Evolutionary conservation across 1,284 basidiomycete species (phyloP).

Genomic region (Somion occarium): DNA sequence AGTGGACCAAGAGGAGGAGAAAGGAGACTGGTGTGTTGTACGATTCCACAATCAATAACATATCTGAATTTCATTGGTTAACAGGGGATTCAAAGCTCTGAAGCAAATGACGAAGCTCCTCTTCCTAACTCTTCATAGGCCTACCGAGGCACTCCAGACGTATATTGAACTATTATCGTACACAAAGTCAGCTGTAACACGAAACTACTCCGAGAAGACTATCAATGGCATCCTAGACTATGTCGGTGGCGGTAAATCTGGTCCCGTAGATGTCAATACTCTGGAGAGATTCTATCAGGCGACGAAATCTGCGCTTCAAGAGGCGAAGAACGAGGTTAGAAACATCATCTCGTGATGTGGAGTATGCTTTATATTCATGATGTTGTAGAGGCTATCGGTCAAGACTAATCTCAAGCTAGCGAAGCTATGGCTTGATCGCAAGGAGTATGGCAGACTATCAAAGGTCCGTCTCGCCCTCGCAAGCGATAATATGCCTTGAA

Average conservation of each 20-base stretch:
- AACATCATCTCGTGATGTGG: not conserved
- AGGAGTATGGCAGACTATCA: slow-evolving; percentile 83
- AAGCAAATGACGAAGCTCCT: slow-evolving; percentile 98
- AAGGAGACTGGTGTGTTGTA: slow-evolving; percentile 82
- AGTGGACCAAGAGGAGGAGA: slow-evolving; percentile 84
- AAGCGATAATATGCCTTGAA: slow-evolving; percentile 1
- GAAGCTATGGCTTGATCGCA: slow-evolving; percentile 94
- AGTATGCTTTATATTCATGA: not conserved
- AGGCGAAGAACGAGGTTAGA: slow-evolving; percentile 91
- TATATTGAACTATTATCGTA: slow-evolving; percentile 87
- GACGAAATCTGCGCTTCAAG: slow-evolving; percentile 85
- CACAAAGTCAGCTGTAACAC: slow-evolving; percentile 88
- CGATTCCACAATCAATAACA: not conserved
- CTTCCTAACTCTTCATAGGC: slow-evolving; percentile 75
- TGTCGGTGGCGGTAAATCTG: slow-evolving; percentile 88
- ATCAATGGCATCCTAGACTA: slow-evolving; percentile 99
- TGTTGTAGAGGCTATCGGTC: slow-evolving; percentile 75
- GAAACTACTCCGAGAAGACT: slow-evolving; percentile 94
- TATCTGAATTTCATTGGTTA: not conserved
- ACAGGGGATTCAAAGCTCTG: slow-evolving; percentile 97
- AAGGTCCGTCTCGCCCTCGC: slow-evolving; percentile 46
- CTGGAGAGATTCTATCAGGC: slow-evolving; percentile 95
- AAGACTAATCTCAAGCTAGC: slow-evolving; percentile 98
- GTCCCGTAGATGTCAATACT: slow-evolving; percentile 78
- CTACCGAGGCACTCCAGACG: slow-evolving; percentile 80